These are phyloP conservation scores for Physaria fendleri DNA, from an alignment of 345 rosid genomes.

Conservation along the genomic window DNA sequence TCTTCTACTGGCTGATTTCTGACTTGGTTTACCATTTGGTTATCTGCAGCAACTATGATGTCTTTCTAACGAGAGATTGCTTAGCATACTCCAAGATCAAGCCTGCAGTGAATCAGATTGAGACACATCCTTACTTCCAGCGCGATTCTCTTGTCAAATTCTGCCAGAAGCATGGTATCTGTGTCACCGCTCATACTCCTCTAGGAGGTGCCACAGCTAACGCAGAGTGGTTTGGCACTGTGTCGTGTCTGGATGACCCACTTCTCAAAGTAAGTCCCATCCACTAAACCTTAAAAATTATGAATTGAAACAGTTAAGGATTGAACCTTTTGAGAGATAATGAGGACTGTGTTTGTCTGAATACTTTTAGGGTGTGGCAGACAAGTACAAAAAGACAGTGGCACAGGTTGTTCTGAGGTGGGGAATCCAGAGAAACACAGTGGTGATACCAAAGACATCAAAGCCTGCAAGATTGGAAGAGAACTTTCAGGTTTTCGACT, in stretches of 20 bases:
- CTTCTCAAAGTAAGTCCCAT: slow-evolving; percentile 49
- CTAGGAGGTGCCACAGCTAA: slow-evolving; percentile 75
- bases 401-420: slow-evolving; percentile 75
- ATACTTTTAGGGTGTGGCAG: slow-evolving; percentile 53
- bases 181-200: slow-evolving; percentile 86
- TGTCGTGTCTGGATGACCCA: slow-evolving; percentile 77
- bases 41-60: slow-evolving; percentile 71
- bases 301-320: neutral
- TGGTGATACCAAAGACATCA: slow-evolving; percentile 70
- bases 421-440: slow-evolving; percentile 75
- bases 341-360: neutral
- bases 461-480: slow-evolving; percentile 59
- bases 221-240: slow-evolving; percentile 62
- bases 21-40: neutral
- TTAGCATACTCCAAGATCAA: slow-evolving; percentile 86
- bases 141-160: slow-evolving; percentile 82
- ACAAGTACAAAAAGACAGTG: slow-evolving; percentile 65
- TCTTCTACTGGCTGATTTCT: neutral
- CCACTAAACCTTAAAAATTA: neutral
- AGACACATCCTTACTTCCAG: slow-evolving; percentile 90
- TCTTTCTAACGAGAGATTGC: slow-evolving; percentile 84
- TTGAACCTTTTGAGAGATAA: neutral
- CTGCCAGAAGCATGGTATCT: slow-evolving; percentile 80
- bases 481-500: slow-evolving; percentile 56
- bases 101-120: slow-evolving; percentile 96